A percentile compares a stretch with the other conserved stretches of the same genome.
Conservation (phyloP, 345 rosid species). For the Sonneratia alba region DNA sequence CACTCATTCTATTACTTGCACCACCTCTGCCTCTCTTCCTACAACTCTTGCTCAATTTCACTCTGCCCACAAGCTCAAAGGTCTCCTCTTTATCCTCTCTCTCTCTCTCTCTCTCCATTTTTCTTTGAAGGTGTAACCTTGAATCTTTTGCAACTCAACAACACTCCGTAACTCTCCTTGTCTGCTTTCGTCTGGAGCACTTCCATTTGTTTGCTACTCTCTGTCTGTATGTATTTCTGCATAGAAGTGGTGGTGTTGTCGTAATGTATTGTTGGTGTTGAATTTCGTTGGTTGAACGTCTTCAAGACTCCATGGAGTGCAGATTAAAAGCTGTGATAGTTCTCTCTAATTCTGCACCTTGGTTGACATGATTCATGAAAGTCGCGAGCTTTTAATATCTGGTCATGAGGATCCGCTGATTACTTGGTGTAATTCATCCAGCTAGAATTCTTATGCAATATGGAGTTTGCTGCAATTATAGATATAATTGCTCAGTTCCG, state of each 20-base stretch:
- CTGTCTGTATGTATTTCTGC: neutral
- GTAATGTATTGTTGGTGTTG: neutral
- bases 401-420: neutral
- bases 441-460: neutral
- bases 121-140: neutral
- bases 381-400: neutral
- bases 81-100: neutral
- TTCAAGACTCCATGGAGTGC: neutral
- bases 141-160: no score
- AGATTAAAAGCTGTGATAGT: neutral
- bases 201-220: neutral
- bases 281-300: neutral
- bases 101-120: neutral
- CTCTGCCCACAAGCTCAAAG: neutral
- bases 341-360: neutral
- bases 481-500: neutral
- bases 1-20: neutral
- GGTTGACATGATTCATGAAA: neutral
- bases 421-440: neutral
- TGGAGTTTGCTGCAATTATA: neutral
- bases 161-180: no score
- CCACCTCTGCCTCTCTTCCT: neutral
- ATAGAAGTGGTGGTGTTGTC: neutral
- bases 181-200: neutral
- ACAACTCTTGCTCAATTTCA: neutral